A percentile compares a stretch with the other conserved stretches of the same genome.
These are phyloP conservation scores for Pseudocercospora fuligena DNA, from an alignment of 2,329 filamentous ascomycete species.

Conservation along the genomic window DNA sequence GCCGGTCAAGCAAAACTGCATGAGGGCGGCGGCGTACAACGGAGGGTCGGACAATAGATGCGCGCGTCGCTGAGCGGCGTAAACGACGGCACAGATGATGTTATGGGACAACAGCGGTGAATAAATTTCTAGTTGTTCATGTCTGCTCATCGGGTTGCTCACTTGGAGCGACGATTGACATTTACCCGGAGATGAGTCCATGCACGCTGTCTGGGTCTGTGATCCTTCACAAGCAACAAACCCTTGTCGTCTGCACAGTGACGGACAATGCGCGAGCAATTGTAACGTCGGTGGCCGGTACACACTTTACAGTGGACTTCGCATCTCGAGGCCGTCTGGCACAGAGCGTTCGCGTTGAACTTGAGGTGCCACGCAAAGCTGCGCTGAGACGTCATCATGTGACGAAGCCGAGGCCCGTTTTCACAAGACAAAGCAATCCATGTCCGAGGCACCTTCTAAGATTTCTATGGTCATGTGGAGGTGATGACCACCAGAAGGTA, in stretches of 20 bases:
- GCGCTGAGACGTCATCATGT: constrained; percentile 3
- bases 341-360: neutral
- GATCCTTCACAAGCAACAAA: constrained; percentile 10
- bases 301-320: neutral
- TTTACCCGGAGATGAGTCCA: neutral
- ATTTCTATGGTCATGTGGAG: neutral
- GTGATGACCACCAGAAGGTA: neutral
- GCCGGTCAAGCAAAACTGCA: neutral
- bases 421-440: constrained; percentile 1
- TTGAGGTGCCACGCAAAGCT: neutral
- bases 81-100: neutral
- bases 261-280: no score
- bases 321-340: neutral
- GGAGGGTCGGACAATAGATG: neutral
- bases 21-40: neutral
- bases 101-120: neutral
- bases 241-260: constrained; percentile 1
- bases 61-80: neutral
- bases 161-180: neutral
- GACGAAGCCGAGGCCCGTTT: neutral
- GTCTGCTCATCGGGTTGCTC: neutral
- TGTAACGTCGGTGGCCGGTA: neutral
- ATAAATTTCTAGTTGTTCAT: neutral
- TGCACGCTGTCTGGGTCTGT: neutral
- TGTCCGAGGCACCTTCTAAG: neutral